Evolutionary conservation across 73 alveolate species (phyloP), one percentile per base, ranked within the genome.

Genomic region (Paramecium pentaurelia): DNA sequence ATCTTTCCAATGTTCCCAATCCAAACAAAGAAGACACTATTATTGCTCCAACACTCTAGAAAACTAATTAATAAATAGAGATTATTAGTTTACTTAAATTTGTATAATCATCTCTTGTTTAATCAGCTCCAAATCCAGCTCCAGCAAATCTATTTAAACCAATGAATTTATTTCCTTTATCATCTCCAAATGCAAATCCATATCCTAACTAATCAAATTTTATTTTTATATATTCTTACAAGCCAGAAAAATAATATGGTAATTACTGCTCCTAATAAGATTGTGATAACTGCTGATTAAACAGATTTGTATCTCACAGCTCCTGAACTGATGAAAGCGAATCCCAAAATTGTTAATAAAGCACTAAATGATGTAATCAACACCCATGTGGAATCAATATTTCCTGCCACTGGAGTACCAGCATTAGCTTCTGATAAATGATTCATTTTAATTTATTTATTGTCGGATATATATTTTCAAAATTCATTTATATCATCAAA

Each of bases 181-280:
- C 88, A 30, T 71, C 94, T 27, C 95, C 95, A 54, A 92, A 92
- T 27, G 97, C 97, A 37, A 94, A 71, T 22, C 94, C 95, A 86
- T 86, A 94, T 4, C 97, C 97, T 20, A 85, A 27, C 91, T 80
- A 45, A 80, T 75, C 47, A 32, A 84, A 54, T 88, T 2, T 93
- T 93, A 80, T 8, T 4, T 22, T 14, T 22, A 49, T 49, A 49
- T 18, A 18, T 44, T 45, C n/a, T 45, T 80, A 80, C 91, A 34
- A 80, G 73, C 91, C 91, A 80, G 58, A 80, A 80, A 14, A 49
- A 25, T 45, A 80, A 1, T 25, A 80, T 44, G 3, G 91, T 25
- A 7, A 45, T 25, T 6, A 80, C 75, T 42, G 77, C 37, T 42
- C 77, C 91, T 18, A 80, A 45, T 27, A 80, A 42, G 9, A 80